Conservation (phyloP, 768 basidiomycete genomes). For the Lentinula guzmanii region DNA sequence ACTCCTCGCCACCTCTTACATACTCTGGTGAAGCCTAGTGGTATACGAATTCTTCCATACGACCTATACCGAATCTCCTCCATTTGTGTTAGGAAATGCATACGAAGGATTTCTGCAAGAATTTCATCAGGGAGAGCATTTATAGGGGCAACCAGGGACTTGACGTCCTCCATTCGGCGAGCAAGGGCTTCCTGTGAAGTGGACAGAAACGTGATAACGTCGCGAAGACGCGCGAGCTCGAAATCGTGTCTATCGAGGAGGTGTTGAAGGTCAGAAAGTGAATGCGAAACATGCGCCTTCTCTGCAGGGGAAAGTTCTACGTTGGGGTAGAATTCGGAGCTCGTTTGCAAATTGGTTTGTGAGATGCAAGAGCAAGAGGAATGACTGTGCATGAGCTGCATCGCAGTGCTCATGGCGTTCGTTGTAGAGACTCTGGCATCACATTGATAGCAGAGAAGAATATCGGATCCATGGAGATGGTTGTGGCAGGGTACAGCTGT, state of each 20-base stretch:
- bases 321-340: not conserved
- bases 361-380: not conserved
- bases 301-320: not conserved
- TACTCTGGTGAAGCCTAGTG: not conserved
- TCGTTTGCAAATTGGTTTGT: not conserved
- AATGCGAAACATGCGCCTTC: not conserved
- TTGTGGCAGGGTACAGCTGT: not conserved
- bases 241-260: not conserved
- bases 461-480: not conserved
- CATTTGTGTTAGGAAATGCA: conserved; percentile 1
- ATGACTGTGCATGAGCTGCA: not conserved
- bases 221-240: not conserved
- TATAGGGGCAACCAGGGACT: not conserved
- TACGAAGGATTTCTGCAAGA: not conserved
- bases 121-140: not conserved
- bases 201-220: not conserved
- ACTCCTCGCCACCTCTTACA: not conserved
- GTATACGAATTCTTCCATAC: not conserved
- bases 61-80: not conserved
- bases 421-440: not conserved
- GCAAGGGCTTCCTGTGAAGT: conserved; percentile 1
- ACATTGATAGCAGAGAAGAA: conserved; percentile 2
- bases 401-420: conserved; percentile 1
- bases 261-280: not conserved
- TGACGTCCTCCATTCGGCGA: not conserved